phyloP scores from a whole-genome alignment of 1,284 basidiomycete species.

The Afroboletus lepidellus region DNA sequence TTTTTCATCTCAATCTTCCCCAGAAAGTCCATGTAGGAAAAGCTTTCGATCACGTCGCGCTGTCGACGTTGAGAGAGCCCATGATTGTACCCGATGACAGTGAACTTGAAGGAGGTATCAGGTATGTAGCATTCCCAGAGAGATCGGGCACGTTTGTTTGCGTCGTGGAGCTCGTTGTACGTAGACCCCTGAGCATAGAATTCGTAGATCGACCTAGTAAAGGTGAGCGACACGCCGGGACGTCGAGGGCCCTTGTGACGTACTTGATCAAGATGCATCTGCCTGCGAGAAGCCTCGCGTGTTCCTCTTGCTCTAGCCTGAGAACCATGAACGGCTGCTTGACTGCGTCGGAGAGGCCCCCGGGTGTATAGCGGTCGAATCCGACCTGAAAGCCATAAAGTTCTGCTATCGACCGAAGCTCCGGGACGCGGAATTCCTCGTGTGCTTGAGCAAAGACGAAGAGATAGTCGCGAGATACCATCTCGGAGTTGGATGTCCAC shows the following conservation, averaged over 20 bases:
- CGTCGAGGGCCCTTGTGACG: constrained; percentile 10
- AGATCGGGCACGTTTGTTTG: constrained; percentile 45
- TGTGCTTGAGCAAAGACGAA: constrained; percentile 80
- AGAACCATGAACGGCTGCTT: constrained; percentile 77
- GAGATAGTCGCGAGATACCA: constrained; percentile 52
- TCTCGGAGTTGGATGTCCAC: constrained; percentile 13
- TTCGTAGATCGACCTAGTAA: constrained; percentile 68
- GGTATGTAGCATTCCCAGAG: constrained; percentile 63
- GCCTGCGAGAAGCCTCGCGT: constrained; percentile 71
- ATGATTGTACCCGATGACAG: constrained; percentile 77
- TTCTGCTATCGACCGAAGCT: constrained; percentile 70
- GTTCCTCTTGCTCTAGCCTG: constrained; percentile 66
- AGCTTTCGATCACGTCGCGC: constrained; percentile 72
- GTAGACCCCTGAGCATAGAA: constrained; percentile 69
- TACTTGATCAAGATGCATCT: constrained; percentile 86
- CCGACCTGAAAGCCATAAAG: constrained; percentile 57
- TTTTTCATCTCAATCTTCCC: constrained; percentile 84
- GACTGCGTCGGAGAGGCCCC: constrained; percentile 42
- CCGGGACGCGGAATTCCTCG: constrained; percentile 78
- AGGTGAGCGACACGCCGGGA: constrained; percentile 3
- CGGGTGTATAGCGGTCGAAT: constrained; percentile 37
- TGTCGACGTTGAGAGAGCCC: constrained; percentile 68
- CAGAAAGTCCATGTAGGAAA: constrained; percentile 81
- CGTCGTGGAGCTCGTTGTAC: constrained; percentile 70
- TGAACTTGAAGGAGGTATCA: constrained; percentile 78